Evolutionary conservation across 169 alveolate genomes (phyloP), one percentile per base, ranked within the genome.

Genomic region (Eimeria sp.): DNA sequence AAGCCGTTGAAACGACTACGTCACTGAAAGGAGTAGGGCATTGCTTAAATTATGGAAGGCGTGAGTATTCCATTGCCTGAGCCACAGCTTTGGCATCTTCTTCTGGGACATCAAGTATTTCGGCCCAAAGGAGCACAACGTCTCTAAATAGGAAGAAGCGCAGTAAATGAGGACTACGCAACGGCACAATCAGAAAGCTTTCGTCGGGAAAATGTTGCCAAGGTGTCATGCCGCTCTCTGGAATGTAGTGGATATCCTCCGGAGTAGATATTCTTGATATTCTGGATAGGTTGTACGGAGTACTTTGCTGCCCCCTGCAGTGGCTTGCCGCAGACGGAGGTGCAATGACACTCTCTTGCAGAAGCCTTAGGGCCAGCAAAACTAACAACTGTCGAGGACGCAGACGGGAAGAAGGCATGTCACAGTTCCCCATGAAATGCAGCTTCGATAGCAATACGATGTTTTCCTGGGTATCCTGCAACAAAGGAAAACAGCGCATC

Each of bases 291-390:
- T 30, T 58, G 90, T 30, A 30, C 0, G 54, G 90, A 10, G 54
- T 51, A 7, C 30, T 27, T 83, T 73, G 54, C 47, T 20, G 73
- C 10, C 30, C 91, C 75, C 75, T 13, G 91, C 27, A 25, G 54
- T 54, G 9, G 49, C 75, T 83, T 10, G 13, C 18, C n/a, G 67
- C 34, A 78, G 80, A 43, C 25, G 27, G 72, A 86, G 93, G 93
- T 20, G 93, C 76, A 0, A 51, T 34, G 70, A 86, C 51, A n/a
- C 93, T 86, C 82, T 86, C 93, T 63, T 86, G 93, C 63, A 63
- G 47, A 86, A 86, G 93, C 61, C 93, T 30, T 40, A 86, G 93
- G 61, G 93, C 80, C 43, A 86, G 82, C 82, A 86, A 43, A 40
- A 86, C 82, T 72, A 86, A 72, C 45, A 86, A 65, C 58, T 61